These are phyloP conservation scores for Podaxis sp. DNA, from an alignment of 768 basidiomycete species.

Conservation along the genomic window DNA sequence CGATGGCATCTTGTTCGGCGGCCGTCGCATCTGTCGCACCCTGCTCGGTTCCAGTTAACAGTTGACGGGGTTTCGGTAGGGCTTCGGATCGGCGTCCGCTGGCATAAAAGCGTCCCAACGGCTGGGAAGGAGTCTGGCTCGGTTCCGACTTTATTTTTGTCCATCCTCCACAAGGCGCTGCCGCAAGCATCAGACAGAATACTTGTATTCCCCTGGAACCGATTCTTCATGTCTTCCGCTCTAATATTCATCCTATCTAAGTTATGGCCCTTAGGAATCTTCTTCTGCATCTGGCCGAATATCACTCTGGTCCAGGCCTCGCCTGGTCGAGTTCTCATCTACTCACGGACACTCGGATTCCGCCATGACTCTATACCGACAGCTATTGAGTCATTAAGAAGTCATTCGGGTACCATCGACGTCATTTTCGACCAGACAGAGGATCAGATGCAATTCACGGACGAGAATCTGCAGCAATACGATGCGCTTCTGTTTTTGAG, in stretches of 20 bases:
- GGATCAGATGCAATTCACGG: conserved; percentile 55
- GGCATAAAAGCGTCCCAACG: too few relatives aligned
- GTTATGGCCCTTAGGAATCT: conserved; percentile 10
- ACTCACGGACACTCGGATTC: conserved; percentile 60
- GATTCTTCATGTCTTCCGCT: not conserved
- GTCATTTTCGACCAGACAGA: conserved; percentile 66
- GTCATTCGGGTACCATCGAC: conserved; percentile 43
- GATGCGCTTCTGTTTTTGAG: conserved; percentile 71
- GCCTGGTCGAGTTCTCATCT: conserved; percentile 51
- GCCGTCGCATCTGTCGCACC: too few relatives aligned
- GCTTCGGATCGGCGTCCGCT: too few relatives aligned
- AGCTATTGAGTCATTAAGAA: conserved; percentile 56
- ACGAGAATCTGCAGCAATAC: conserved; percentile 51
- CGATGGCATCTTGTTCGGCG: too few relatives aligned
- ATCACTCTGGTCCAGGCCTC: conserved; percentile 15
- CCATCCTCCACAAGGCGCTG: not conserved
- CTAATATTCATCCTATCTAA: conserved; percentile 1
- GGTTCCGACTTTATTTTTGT: too few relatives aligned
- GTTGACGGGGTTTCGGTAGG: too few relatives aligned
- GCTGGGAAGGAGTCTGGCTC: too few relatives aligned
- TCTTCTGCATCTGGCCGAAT: conserved; percentile 7
- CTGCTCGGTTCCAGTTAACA: too few relatives aligned
- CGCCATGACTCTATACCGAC: conserved; percentile 78
- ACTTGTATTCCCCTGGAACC: not conserved
- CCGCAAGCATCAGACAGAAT: not conserved